These are phyloP conservation scores for Penicillium bovifimosum DNA, from an alignment of 495 filamentous ascomycete genomes.

Conservation along the genomic window DNA sequence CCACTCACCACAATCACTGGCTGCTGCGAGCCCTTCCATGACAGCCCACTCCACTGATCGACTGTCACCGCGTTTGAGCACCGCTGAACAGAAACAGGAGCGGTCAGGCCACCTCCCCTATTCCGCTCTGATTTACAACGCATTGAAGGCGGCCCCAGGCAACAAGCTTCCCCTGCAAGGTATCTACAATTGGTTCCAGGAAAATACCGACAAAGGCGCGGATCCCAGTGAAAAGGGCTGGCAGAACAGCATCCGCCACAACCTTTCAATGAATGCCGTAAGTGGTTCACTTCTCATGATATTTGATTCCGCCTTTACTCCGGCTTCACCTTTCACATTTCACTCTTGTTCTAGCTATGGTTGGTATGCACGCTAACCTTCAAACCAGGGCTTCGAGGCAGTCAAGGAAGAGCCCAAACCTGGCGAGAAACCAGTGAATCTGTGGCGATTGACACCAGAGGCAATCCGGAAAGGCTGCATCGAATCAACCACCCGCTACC, in stretches of 20 bases:
- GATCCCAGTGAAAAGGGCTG: slow-evolving; percentile 67
- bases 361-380: slow-evolving; percentile 1
- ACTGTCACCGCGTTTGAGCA: slow-evolving; percentile 14
- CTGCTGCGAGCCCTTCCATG: slow-evolving; percentile 10
- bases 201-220: slow-evolving; percentile 71
- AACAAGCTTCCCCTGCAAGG: slow-evolving; percentile 74
- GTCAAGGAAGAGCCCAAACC: slow-evolving; percentile 42
- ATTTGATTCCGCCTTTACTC: not conserved
- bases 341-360: not conserved
- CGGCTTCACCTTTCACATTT: not conserved
- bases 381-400: slow-evolving; percentile 58
- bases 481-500: slow-evolving; percentile 70
- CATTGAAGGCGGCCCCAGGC: slow-evolving; percentile 58
- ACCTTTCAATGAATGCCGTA: slow-evolving; percentile 94
- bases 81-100: slow-evolving; percentile 24
- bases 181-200: slow-evolving; percentile 85
- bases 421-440: slow-evolving; percentile 53
- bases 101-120: slow-evolving; percentile 59
- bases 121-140: slow-evolving; percentile 72
- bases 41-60: slow-evolving; percentile 3
- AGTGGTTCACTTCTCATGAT: slow-evolving; percentile 26
- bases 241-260: slow-evolving; percentile 97
- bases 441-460: slow-evolving; percentile 63
- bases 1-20: slow-evolving; percentile 9
- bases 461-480: slow-evolving; percentile 57